Base-by-base conservation (phyloP, 2,329 filamentous ascomycete genomes). In the Neospermospora avenae region DNA sequence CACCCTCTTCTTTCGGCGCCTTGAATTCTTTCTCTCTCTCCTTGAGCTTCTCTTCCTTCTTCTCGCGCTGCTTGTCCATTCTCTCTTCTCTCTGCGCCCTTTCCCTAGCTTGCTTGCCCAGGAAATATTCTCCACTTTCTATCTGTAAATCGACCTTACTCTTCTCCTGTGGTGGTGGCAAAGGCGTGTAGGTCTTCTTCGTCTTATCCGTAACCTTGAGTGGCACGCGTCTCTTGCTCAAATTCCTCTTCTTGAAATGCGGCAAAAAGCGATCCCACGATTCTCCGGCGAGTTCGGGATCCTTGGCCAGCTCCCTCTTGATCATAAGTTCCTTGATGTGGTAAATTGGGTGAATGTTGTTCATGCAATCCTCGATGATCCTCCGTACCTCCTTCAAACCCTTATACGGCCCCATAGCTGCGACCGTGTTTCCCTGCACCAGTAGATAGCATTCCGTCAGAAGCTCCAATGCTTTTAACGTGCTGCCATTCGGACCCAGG, bases 121-220 rank as follows among this genome's bases (percentile, higher is more conserved):
- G 77, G 76, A 98, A 98, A 78, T 96, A 99, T 78, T 98, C 93
- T 77, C 95, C 93, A 69, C 86, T 93, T 81, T 99, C 95, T 79
- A 99, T 96, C 82, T 99, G 93, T 76, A 92, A 78, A 77, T 99
- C 95, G 69, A 99, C 84, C 85, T 98, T 99, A 85, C 93, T 97
- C 90, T 96, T 96, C 82, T 99, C 93, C 67, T 93, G 92, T 45
- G 92, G 85, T 6, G 95, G 95, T 52, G 95, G 95, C 86, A 99
- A 99, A 10, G 95, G 93, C 66, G 96, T 99, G 81, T 97, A 99
- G 13, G 81, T 77, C 83, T 96, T 98, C 84, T 93, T 96, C 73
- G 80, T 77, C 83, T 99, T 99, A 80, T 99, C 93, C 57, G 85
- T 91, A 73, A 99, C 87, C 71, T 90, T 91, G 80, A 85, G 84